Conservation (phyloP, 768 basidiomycete genomes). For the Auriscalpium vulgare region DNA sequence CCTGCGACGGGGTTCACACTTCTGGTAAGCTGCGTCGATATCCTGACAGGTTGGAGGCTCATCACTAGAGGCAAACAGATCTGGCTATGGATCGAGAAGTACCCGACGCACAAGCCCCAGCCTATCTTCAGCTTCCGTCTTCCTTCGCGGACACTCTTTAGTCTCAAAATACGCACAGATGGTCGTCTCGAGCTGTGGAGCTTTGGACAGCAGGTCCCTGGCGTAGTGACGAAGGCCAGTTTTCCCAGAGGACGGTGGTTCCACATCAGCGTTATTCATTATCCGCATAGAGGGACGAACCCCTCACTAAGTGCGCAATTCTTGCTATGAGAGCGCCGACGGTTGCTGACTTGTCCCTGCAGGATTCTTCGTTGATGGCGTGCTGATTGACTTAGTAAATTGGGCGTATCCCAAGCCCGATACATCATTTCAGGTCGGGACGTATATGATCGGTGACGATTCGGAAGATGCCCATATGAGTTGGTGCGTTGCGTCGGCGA, state of each 20-base stretch:
- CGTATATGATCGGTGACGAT: constrained; percentile 52
- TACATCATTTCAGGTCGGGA: constrained; percentile 24
- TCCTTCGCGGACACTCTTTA: constrained; percentile 27
- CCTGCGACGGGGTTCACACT: constrained; percentile 63
- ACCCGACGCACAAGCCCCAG: constrained; percentile 26
- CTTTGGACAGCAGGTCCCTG: constrained; percentile 30
- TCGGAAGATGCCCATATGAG: constrained; percentile 36
- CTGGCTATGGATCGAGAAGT: constrained; percentile 42
- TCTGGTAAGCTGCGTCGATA: constrained; percentile 37
- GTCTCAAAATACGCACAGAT: constrained; percentile 42
- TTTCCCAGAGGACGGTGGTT: constrained; percentile 60
- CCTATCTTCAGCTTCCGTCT: constrained; percentile 30
- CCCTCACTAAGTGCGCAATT: constrained; percentile 53
- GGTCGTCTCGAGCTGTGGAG: constrained; percentile 48
- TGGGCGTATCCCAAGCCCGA: constrained; percentile 57
- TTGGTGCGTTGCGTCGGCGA: constrained; percentile 65
- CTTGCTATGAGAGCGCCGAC: background rate
- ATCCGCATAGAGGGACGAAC: constrained; percentile 46
- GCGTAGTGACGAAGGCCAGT: constrained; percentile 36
- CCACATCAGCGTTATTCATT: constrained; percentile 60
- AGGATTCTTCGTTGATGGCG: constrained; percentile 75
- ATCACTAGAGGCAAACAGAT: constrained; percentile 21
- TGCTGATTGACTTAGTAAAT: constrained; percentile 52
- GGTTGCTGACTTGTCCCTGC: background rate
- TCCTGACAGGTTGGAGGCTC: background rate